These are phyloP conservation scores for Vishniacozyma victoriae DNA, from an alignment of 768 basidiomycete species.

Conservation along the genomic window DNA sequence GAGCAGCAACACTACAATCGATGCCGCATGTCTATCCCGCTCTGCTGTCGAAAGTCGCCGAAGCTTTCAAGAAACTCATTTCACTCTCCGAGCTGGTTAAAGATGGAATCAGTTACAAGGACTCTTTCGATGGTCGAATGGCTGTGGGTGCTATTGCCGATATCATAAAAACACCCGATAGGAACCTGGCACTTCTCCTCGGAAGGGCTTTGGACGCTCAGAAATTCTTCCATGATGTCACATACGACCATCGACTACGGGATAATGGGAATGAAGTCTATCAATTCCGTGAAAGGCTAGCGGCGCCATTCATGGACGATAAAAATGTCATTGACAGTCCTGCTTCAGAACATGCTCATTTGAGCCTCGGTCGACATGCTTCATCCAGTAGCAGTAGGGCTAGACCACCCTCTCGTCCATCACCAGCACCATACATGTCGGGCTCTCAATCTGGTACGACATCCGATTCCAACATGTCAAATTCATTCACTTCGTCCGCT, in stretches of 20 bases:
- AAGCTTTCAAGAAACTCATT: constrained; percentile 82
- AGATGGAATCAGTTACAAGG: constrained; percentile 92
- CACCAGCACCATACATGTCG: constrained; percentile 6
- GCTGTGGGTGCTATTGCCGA: constrained; percentile 96
- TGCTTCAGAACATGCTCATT: constrained; percentile 24
- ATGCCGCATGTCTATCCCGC: constrained; percentile 90
- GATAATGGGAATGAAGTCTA: constrained; percentile 86
- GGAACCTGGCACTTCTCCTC: constrained; percentile 89
- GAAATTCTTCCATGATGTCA: constrained; percentile 99
- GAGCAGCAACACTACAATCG: constrained; percentile 51
- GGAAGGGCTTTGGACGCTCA: constrained; percentile 94
- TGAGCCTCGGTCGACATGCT: constrained; percentile 5
- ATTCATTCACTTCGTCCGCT: constrained; percentile 18
- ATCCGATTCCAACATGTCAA: constrained; percentile 16
- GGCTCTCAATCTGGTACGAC: constrained; percentile 22
- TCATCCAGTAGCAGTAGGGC: constrained; percentile 12
- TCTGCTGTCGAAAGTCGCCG: constrained; percentile 85
- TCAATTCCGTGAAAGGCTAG: constrained; percentile 78
- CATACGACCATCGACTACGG: constrained; percentile 90
- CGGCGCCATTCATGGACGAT: constrained; percentile 66
- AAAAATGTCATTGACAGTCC: constrained; percentile 44
- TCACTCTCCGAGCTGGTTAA: constrained; percentile 72
- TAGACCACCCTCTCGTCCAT: background rate
- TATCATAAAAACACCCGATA: constrained; percentile 96
- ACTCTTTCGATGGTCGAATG: constrained; percentile 92